Evolutionary conservation across 805 yeast genomes (phyloP).

Genomic region (Priceomyces carsonii): DNA sequence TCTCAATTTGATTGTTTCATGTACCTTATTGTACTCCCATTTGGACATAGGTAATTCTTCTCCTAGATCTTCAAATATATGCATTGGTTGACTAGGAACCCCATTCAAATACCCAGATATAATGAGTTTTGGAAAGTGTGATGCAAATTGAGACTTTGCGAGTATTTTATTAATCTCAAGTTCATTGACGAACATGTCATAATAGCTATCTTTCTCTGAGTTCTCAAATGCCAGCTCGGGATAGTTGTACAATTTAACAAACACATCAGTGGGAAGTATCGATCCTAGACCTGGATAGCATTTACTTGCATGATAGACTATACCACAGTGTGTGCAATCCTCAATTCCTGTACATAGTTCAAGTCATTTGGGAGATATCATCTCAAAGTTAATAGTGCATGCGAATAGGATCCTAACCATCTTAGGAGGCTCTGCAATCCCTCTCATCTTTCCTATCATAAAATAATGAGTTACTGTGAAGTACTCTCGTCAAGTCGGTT

Average conservation of each 20-base stretch:
- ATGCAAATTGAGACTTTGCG: slow-evolving; percentile 3
- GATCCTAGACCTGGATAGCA: slow-evolving; percentile 2
- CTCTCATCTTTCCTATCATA: no score
- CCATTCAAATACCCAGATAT: slow-evolving; percentile 4
- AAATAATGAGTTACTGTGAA: no score
- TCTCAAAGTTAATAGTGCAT: no score
- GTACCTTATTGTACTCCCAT: slow-evolving; percentile 1
- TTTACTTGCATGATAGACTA: background rate
- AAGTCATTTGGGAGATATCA: no score
- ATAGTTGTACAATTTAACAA: slow-evolving; percentile 4
- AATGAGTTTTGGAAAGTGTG: slow-evolving; percentile 5
- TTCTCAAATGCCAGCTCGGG: slow-evolving; percentile 1
- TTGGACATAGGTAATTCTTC: background rate
- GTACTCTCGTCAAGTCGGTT: no score
- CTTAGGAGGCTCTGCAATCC: no score
- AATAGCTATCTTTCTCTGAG: slow-evolving; percentile 1
- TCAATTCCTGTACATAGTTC: no score
- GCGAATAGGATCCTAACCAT: no score
- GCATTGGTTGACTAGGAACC: slow-evolving; percentile 3
- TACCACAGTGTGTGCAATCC: slow-evolving; percentile 1
- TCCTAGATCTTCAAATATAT: slow-evolving; percentile 7
- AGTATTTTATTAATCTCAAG: slow-evolving; percentile 3
- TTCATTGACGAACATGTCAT: slow-evolving; percentile 6
- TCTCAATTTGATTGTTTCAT: slow-evolving; percentile 2
- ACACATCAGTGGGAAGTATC: slow-evolving; percentile 1